These are phyloP conservation scores for Taphrina confusa DNA, from an alignment of 1,139 yeast genomes.

Conservation along the genomic window DNA sequence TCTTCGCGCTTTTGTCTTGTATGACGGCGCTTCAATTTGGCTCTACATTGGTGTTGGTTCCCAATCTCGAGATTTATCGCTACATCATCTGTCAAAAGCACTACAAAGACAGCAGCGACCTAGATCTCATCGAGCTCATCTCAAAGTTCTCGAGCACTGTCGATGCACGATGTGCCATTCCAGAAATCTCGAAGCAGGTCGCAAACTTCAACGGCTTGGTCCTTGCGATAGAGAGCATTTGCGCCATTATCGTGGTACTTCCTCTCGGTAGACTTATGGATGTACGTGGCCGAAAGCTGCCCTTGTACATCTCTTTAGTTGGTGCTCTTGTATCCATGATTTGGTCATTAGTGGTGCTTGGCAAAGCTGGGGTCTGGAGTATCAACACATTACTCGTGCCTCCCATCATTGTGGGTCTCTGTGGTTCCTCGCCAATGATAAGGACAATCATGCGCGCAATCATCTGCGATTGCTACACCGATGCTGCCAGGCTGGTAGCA, in stretches of 20 bases:
- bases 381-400: slow-evolving; percentile 5
- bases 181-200: slow-evolving; percentile 11
- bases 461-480: slow-evolving; percentile 7
- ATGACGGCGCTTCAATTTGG: neutral
- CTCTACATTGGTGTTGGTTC: neutral
- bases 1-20: neutral
- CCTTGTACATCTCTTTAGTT: neutral
- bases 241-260: slow-evolving; percentile 6
- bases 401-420: slow-evolving; percentile 4
- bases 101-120: neutral
- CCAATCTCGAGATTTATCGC: slow-evolving; percentile 8
- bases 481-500: slow-evolving; percentile 8
- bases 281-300: neutral
- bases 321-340: neutral
- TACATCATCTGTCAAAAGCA: slow-evolving; percentile 6
- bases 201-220: slow-evolving; percentile 9
- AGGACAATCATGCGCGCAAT: neutral
- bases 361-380: slow-evolving; percentile 4
- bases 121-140: neutral
- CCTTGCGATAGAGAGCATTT: neutral
- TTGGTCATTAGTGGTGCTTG: slow-evolving; percentile 1
- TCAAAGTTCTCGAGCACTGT: neutral
- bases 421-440: slow-evolving; percentile 5
- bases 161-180: neutral
- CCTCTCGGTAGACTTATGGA: slow-evolving; percentile 5